Conservation (phyloP, 805 yeast species). For the Yamadazyma scolyti region DNA sequence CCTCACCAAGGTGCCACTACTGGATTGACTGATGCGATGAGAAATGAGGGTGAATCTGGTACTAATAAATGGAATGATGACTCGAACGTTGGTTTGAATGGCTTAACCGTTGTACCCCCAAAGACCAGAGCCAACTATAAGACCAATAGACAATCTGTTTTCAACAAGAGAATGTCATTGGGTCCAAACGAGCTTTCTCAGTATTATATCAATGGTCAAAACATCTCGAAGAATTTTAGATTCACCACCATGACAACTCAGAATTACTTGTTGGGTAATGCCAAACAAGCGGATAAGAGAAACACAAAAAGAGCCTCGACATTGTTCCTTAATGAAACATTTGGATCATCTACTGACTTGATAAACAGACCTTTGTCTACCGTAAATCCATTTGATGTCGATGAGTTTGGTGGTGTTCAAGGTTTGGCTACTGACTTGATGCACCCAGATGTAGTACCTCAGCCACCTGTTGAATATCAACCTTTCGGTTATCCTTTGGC, state of each 20-base stretch:
- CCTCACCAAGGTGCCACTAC: conserved; percentile 78
- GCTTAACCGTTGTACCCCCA: conserved; percentile 46
- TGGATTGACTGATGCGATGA: conserved; percentile 44
- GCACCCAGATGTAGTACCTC: conserved; percentile 80
- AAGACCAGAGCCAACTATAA: conserved; percentile 50
- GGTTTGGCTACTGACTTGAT: conserved; percentile 57
- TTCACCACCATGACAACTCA: conserved; percentile 68
- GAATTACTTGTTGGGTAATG: conserved; percentile 35
- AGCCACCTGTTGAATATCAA: conserved; percentile 85
- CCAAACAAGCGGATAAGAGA: conserved; percentile 4
- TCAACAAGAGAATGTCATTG: conserved; percentile 33
- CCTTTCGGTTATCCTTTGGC: conserved; percentile 81
- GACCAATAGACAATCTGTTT: conserved; percentile 38
- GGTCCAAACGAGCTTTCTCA: conserved; percentile 37
- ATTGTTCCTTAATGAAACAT: conserved; percentile 23
- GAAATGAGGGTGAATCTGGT: too few relatives aligned
- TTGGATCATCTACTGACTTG: conserved; percentile 31
- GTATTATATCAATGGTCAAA: conserved; percentile 31
- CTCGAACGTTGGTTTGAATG: conserved; percentile 23
- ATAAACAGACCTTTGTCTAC: conserved; percentile 22
- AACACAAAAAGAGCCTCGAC: conserved; percentile 19
- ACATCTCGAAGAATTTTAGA: conserved; percentile 36
- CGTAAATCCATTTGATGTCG: conserved; percentile 31
- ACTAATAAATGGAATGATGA: too few relatives aligned
- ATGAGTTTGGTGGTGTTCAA: conserved; percentile 32